Evolutionary conservation across 805 yeast genomes (phyloP), one percentile per base, ranked within the genome.

Genomic region (Naumovozyma dairenensis): DNA sequence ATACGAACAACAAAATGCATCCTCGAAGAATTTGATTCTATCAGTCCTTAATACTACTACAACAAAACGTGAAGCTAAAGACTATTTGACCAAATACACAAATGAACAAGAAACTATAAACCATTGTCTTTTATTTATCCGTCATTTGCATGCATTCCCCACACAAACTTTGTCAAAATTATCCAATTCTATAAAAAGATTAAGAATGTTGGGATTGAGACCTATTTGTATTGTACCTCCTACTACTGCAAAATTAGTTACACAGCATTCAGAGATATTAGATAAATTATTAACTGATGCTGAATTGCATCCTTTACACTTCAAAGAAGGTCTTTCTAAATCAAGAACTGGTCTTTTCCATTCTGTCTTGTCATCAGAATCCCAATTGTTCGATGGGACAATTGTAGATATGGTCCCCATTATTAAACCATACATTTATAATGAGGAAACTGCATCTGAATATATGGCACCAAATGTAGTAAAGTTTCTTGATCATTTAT

Each of bases 21-120:
- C 49, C n/a, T 48, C 57, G 5, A 67, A 74, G 43, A 83, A 82
- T 35, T 62, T 89, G 32, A 78, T 89, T n/a, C 62, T 85, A 13
- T 77, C 96, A 2, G 86, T 89, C 16, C 65, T 89, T 37, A 79
- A 79, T 48, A 78, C 95, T 2, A 83, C 96, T 4, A 93, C 96
- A 5, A 89, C 97, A 1, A 87, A 85, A 54, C 66, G 98, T 39
- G 97, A 89, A 51, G 94, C 95, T 4, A 70, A 74, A 42, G 80
- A 79, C 43, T 89, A 87, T 51, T 60, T 89, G 30, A 64, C 72
- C 22, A 82, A 79, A 50, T 89, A 87, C 51, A 59, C 68, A 2
- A 33, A 46, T 30, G 50, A 44, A 13, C 36, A 42, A 3, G 32
- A 35, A 2, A 31, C 25, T 22, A 36, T 30, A 12, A 51, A 55